These are phyloP conservation scores for Gossypium gossypioides DNA, from an alignment of 441 rosid species.

Conservation along the genomic window DNA sequence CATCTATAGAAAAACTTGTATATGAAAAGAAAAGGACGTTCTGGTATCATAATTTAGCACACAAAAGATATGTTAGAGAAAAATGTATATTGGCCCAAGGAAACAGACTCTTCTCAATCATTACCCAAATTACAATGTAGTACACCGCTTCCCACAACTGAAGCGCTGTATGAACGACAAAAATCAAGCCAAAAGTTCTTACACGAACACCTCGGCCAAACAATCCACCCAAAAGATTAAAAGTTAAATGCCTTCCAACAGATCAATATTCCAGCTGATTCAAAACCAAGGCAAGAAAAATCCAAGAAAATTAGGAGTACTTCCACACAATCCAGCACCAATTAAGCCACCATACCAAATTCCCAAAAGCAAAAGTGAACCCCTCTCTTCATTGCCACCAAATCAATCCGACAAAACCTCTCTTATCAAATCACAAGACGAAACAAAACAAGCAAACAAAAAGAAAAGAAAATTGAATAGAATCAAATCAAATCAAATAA, in stretches of 20 bases:
- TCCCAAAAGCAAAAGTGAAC: neutral
- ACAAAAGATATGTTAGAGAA: neutral
- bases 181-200: slow-evolving; percentile 6
- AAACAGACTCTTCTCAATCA: neutral
- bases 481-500: neutral
- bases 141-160: neutral
- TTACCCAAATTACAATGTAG: neutral
- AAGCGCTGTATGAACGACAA: neutral
- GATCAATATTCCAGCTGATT: neutral
- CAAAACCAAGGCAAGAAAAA: neutral
- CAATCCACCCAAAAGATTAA: neutral
- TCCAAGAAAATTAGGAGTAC: neutral
- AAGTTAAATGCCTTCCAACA: neutral
- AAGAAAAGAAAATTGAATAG: neutral
- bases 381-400: neutral
- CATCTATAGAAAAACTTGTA: neutral
- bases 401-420: neutral
- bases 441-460: neutral
- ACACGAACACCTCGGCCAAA: neutral
- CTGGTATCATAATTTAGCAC: neutral
- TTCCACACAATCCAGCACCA: neutral
- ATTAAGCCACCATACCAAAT: neutral
- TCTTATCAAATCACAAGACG: neutral
- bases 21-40: neutral
- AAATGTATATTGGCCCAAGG: neutral